Percentiles rank a stretch among this genome's conserved stretches.
phyloP scores from a whole-genome alignment of 2,329 filamentous ascomycete genomes.

The Metarhizium sp. region DNA sequence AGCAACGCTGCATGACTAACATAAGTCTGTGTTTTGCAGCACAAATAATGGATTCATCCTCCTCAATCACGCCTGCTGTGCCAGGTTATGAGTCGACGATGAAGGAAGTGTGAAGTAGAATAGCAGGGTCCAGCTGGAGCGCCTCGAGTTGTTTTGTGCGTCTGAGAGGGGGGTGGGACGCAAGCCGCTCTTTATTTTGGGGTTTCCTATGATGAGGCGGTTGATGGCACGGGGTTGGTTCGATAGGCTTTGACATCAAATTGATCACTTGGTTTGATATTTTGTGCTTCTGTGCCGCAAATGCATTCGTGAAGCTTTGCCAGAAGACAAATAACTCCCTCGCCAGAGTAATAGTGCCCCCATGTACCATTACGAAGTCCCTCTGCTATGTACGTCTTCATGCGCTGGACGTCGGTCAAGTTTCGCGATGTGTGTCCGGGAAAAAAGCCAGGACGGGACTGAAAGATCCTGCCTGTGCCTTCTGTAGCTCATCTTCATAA shows the following conservation, averaged over 20 bases:
- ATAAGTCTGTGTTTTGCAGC: conserved; percentile 2
- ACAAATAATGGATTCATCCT: conserved; percentile 8
- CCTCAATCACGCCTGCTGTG: not conserved
- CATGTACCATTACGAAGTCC: no score
- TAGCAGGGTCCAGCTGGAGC: not conserved
- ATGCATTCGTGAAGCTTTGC: no score
- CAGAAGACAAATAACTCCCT: no score
- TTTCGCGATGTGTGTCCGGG: conserved; percentile 8
- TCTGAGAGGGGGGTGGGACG: not conserved
- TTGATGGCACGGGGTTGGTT: not conserved
- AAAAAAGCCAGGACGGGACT: conserved; percentile 25
- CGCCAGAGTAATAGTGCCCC: no score
- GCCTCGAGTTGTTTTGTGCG: not conserved
- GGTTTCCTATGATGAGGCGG: not conserved
- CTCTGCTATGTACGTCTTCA: no score
- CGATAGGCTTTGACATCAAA: not conserved
- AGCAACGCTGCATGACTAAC: not conserved
- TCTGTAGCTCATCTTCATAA: not conserved
- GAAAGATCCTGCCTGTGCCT: conserved; percentile 10
- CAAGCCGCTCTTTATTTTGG: not conserved
- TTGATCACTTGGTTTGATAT: conserved; percentile 1
- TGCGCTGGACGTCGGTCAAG: not conserved
- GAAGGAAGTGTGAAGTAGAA: not conserved
- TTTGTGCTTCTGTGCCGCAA: not conserved
- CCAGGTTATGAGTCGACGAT: not conserved